A percentile compares a stretch with the other conserved stretches of the same genome.
phyloP scores from a whole-genome alignment of 768 basidiomycete genomes.

The Wakefieldia striispora region DNA sequence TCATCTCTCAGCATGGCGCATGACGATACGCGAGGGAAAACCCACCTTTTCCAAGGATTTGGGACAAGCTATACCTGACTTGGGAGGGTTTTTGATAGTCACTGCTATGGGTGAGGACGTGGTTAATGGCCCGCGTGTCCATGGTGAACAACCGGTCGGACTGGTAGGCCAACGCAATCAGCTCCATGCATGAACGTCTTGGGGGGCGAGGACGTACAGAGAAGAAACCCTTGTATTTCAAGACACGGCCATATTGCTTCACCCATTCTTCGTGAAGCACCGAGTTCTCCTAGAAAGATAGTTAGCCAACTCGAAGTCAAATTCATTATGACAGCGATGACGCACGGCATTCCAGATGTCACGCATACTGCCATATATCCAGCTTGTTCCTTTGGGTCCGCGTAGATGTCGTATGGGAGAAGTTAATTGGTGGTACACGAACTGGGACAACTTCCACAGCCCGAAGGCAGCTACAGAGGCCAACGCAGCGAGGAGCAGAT shows the following conservation, averaged over 20 bases:
- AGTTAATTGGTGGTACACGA: slow-evolving; percentile 35
- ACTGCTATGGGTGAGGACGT: slow-evolving; percentile 57
- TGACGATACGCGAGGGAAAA: neutral
- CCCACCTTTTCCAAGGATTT: slow-evolving; percentile 42
- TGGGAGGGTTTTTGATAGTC: slow-evolving; percentile 56
- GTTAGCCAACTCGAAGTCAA: too few relatives aligned
- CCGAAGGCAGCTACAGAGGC: slow-evolving; percentile 29
- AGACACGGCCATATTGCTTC: slow-evolving; percentile 44
- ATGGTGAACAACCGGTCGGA: slow-evolving; percentile 48
- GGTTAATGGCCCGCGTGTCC: slow-evolving; percentile 61
- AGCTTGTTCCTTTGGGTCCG: slow-evolving; percentile 44
- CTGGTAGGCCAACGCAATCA: slow-evolving; percentile 16
- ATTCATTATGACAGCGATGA: neutral
- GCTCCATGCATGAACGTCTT: neutral
- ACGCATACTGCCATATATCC: slow-evolving; percentile 47
- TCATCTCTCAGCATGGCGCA: neutral
- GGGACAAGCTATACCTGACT: slow-evolving; percentile 35
- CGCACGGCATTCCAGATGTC: slow-evolving; percentile 44
- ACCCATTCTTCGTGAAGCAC: slow-evolving; percentile 45
- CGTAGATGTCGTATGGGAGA: slow-evolving; percentile 47
- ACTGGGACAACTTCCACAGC: slow-evolving; percentile 28
- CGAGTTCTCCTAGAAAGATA: slow-evolving; percentile 20
- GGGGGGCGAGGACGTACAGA: slow-evolving; percentile 34
- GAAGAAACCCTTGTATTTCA: slow-evolving; percentile 44
- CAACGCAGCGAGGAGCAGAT: slow-evolving; percentile 4